phyloP scores from a whole-genome alignment of 176 grass and related monocot species.

The Coix lacrymajobi region DNA sequence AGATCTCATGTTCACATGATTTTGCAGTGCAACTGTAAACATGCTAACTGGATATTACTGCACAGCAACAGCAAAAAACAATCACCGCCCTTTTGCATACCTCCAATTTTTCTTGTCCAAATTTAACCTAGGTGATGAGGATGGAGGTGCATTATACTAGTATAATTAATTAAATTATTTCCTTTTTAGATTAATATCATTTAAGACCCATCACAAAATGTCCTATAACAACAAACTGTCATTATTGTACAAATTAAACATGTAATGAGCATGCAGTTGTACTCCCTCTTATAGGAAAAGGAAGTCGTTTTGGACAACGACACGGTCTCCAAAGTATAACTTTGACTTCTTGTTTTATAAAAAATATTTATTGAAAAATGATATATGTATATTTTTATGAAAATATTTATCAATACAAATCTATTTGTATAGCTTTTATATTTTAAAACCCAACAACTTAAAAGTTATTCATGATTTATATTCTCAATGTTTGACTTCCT shows the following conservation, averaged over 20 bases:
- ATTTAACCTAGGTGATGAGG: not conserved
- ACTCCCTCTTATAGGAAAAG: no score
- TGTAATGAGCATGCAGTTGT: not conserved
- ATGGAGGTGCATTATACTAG: not conserved
- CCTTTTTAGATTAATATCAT: not conserved
- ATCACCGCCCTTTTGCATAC: not conserved
- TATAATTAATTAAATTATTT: no score
- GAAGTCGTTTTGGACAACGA: no score
- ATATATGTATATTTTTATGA: no score
- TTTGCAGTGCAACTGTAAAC: not conserved
- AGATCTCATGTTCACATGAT: constrained; percentile 1
- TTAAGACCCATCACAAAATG: not conserved
- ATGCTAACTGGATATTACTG: constrained; percentile 3
- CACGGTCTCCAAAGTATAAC: no score
- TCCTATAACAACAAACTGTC: not conserved
- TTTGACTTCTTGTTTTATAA: no score
- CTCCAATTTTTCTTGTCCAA: not conserved
- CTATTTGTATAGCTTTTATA: no score
- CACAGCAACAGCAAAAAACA: not conserved
- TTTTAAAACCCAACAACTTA: no score
- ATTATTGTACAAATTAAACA: not conserved
- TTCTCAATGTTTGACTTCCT: no score
- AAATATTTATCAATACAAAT: no score
- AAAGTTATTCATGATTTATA: no score
- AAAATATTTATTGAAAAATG: no score